A percentile compares a stretch with the other conserved stretches of the same genome.
phyloP scores from a whole-genome alignment of 331 rosid genomes.

The Prunus yedoensis region DNA sequence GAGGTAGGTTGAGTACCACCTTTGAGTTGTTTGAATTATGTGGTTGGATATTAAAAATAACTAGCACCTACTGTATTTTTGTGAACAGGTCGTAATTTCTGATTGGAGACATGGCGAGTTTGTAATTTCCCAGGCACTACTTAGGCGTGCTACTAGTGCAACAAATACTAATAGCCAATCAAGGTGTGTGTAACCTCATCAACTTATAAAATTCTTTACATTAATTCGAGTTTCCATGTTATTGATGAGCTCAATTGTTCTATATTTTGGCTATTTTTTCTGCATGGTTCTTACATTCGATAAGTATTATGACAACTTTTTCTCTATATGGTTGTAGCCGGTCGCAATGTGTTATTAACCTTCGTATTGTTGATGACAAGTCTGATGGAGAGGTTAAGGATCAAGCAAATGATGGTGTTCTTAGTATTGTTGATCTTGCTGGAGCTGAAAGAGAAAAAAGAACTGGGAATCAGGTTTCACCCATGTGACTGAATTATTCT shows the following conservation, averaged over 20 bases:
- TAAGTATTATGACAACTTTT: background rate
- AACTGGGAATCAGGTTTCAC: slow-evolving; percentile 83
- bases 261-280: background rate
- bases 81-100: slow-evolving; percentile 54
- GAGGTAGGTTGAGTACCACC: slow-evolving; percentile 48
- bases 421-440: slow-evolving; percentile 83
- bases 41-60: background rate
- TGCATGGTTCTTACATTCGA: background rate
- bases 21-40: slow-evolving; percentile 7
- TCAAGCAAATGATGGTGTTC: slow-evolving; percentile 46
- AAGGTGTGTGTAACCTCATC: slow-evolving; percentile 43
- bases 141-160: slow-evolving; percentile 72
- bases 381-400: slow-evolving; percentile 38
- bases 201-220: background rate
- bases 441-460: slow-evolving; percentile 93
- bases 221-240: background rate
- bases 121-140: slow-evolving; percentile 59
- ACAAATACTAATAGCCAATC: slow-evolving; percentile 84
- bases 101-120: slow-evolving; percentile 60
- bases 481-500: background rate
- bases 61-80: background rate
- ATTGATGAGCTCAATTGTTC: background rate
- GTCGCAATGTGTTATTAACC: slow-evolving; percentile 82
- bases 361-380: slow-evolving; percentile 40
- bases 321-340: slow-evolving; percentile 48